A percentile compares a stretch with the other conserved stretches of the same genome.
Evolutionary conservation across 2,329 filamentous ascomycete genomes (phyloP).

Genomic region (Cryphonectria japonica): DNA sequence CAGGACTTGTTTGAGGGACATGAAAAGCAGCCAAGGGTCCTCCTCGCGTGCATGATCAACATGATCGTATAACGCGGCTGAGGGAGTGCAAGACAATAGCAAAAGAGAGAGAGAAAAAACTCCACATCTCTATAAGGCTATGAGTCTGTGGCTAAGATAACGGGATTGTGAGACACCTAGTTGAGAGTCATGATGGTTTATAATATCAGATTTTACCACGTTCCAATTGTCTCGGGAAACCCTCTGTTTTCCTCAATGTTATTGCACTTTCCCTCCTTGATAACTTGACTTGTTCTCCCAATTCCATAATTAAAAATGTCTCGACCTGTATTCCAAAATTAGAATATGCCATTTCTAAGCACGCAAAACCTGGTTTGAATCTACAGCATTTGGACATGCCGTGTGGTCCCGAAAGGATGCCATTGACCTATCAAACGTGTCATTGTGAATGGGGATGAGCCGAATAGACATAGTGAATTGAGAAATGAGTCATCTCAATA

Average conservation of each 20-base stretch:
- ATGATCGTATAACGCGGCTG: neutral
- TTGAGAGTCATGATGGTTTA: neutral
- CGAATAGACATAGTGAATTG: neutral
- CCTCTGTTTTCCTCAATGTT: neutral
- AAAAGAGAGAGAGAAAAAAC: no score
- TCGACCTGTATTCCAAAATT: neutral
- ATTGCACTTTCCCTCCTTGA: neutral
- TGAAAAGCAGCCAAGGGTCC: neutral
- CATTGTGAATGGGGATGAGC: neutral
- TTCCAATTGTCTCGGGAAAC: neutral
- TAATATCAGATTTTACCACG: neutral
- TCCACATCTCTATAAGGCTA: neutral
- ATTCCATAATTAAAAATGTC: neutral
- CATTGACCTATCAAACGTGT: conserved; percentile 1
- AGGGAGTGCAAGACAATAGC: neutral
- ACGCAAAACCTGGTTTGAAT: neutral
- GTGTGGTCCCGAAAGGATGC: neutral
- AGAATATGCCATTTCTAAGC: neutral
- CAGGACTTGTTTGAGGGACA: neutral
- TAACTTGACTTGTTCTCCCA: neutral
- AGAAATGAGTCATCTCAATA: neutral
- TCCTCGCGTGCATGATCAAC: neutral
- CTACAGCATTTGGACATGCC: neutral
- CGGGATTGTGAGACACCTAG: neutral
- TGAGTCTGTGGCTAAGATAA: neutral